A percentile compares a stretch with the other conserved stretches of the same genome.
Conservation (phyloP, 805 yeast genomes). For the Barnettozyma botsteinii region DNA sequence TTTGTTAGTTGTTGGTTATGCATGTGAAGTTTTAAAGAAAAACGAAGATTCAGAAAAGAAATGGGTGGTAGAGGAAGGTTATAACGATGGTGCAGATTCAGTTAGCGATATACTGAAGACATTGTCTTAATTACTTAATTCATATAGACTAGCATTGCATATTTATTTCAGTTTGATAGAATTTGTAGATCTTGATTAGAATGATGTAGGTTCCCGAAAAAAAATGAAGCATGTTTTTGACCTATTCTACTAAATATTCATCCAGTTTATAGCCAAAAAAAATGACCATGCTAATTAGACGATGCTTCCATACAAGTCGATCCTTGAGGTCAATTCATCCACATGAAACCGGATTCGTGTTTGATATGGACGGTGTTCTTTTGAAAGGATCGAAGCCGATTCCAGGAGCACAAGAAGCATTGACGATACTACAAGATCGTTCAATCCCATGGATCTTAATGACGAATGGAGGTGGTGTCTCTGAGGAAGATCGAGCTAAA, state of each 20-base stretch:
- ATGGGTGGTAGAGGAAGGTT: constrained; percentile 34
- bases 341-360: constrained; percentile 18
- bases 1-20: constrained; percentile 70
- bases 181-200: neutral
- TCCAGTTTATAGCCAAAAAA: neutral
- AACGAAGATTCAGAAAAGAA: constrained; percentile 11
- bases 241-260: too few relatives aligned
- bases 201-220: neutral
- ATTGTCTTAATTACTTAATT: too few relatives aligned
- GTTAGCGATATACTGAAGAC: constrained; percentile 2
- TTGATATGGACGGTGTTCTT: constrained; percentile 77
- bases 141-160: too few relatives aligned
- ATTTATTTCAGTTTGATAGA: neutral
- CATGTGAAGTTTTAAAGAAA: constrained; percentile 49
- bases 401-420: constrained; percentile 57
- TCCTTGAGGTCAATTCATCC: constrained; percentile 9
- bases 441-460: constrained; percentile 74
- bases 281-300: neutral
- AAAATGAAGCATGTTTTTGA: too few relatives aligned
- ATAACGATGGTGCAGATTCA: constrained; percentile 16
- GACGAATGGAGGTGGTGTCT: constrained; percentile 87
- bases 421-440: constrained; percentile 43
- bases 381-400: constrained; percentile 67
- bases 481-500: constrained; percentile 55
- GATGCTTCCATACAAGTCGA: constrained; percentile 4